Conservation (phyloP, 495 filamentous ascomycete species). For the Penicillium argentinense region DNA sequence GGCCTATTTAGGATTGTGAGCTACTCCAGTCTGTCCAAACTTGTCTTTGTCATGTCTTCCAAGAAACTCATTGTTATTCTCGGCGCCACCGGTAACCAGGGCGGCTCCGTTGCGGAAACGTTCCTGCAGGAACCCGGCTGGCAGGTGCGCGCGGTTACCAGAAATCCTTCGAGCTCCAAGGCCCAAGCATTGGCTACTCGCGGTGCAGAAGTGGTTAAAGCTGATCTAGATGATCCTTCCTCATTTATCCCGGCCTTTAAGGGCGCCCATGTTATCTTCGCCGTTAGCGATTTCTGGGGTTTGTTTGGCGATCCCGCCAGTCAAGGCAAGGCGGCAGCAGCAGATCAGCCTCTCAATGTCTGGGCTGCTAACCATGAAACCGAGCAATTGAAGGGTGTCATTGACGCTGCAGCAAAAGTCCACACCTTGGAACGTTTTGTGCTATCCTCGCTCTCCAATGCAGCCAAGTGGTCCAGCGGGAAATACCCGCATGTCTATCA, state of each 20-base stretch:
- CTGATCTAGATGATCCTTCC: not conserved
- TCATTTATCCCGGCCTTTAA: not conserved
- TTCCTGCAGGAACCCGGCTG: not conserved
- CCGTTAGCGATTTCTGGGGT: slow-evolving; percentile 49
- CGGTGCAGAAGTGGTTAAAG: not conserved
- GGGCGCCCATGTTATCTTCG: slow-evolving; percentile 27
- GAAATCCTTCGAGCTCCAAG: not conserved
- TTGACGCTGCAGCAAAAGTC: slow-evolving; percentile 47
- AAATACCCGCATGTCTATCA: slow-evolving; percentile 39
- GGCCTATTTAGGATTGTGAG: too few species aligned
- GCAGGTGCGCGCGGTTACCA: not conserved
- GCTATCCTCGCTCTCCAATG: slow-evolving; percentile 32
- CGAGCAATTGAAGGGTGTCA: slow-evolving; percentile 45
- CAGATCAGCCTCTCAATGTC: slow-evolving; percentile 16
- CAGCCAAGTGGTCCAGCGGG: slow-evolving; percentile 28
- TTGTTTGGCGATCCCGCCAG: slow-evolving; percentile 19
- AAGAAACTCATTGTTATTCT: not conserved
- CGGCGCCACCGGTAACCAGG: not conserved
- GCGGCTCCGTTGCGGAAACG: not conserved
- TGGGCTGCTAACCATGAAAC: slow-evolving; percentile 45
- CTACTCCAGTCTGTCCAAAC: too few species aligned
- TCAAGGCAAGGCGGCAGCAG: slow-evolving; percentile 16
- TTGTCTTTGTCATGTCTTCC: not conserved
- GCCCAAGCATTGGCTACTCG: not conserved
- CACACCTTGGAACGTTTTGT: slow-evolving; percentile 43